Evolutionary conservation across 805 yeast genomes (phyloP), one percentile per base, ranked within the genome.

Genomic region (Yamadazyma sp.): DNA sequence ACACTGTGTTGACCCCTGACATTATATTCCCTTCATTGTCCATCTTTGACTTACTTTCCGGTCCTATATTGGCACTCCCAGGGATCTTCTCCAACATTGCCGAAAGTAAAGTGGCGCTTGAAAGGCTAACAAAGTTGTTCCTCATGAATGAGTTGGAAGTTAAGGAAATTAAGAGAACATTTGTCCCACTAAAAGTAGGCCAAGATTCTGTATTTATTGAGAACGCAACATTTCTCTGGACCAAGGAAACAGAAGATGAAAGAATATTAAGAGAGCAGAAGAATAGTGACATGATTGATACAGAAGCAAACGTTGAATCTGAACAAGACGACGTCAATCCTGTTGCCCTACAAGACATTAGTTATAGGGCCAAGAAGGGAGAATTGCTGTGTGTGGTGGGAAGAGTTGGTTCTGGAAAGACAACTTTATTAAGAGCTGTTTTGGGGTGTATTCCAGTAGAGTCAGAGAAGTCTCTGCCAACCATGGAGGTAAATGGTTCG

Each of bases 351-450:
- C 38, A 50, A 11, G 47, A 62, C 40, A 59, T 64, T 22, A 50
- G 54, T 38, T 64, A 63, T 30, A 35, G 46, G 3, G 70, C 70
- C 12, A 55, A 47, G 20, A 57, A 57, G 38, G 66, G 70, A 14
- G 50, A 59, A 27, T 52, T 67, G 48, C 55, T 68, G 6, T 66
- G 72, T 52, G 45, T 67, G n/a, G 70, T 67, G 13, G 72, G 71
- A 10, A 54, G 57, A 37, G 71, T 66, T 19, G 72, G 72, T 3
- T 47, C 61, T 19, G 72, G 72, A 28, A 67, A 67, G 40, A 52
- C 70, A 14, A 65, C 70, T 1, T 49, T 67, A 13, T 52, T 65
- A 27, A 55, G 55, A 38, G 48, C 68, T 7, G 54, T 67, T 5
- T 49, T 64, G 34, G 70, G 71, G 9, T 35, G 54, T 3, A 54